These are phyloP conservation scores for Sarcocystis neurona DNA, from an alignment of 169 alveolate species.

Conservation along the genomic window DNA sequence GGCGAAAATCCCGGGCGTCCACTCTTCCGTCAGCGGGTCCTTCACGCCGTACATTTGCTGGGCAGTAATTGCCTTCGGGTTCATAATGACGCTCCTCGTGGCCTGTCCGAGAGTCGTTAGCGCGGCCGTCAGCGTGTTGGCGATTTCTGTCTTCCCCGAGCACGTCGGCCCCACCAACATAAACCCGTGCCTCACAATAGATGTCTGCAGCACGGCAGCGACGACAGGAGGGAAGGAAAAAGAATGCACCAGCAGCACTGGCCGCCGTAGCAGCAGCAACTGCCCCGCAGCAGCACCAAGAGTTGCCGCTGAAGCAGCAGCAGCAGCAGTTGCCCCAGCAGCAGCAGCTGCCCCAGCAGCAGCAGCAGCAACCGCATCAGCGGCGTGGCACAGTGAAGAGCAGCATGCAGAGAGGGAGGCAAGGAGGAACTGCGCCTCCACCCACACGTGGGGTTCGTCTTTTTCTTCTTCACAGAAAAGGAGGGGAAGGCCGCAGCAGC, in stretches of 20 bases:
- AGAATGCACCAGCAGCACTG: not conserved
- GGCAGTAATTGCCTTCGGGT: constrained; percentile 96
- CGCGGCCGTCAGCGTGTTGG: constrained; percentile 89
- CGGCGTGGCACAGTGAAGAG: no score
- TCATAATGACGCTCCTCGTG: constrained; percentile 89
- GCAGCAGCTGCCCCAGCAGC: no score
- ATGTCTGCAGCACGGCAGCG: constrained; percentile 81
- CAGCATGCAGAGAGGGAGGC: no score
- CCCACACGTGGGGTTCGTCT: no score
- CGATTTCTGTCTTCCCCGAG: constrained; percentile 95
- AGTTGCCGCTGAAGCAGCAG: not conserved
- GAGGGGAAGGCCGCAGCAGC: no score
- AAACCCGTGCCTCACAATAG: constrained; percentile 96
- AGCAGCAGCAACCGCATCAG: no score
- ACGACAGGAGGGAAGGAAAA: not conserved
- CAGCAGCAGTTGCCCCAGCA: no score
- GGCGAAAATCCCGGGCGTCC: constrained; percentile 96
- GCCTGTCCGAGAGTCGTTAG: constrained; percentile 79
- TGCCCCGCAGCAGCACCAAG: not conserved
- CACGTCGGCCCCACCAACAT: constrained; percentile 97
- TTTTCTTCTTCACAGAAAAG: no score
- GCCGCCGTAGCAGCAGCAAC: not conserved
- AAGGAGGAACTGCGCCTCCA: no score
- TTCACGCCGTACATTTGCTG: constrained; percentile 88
- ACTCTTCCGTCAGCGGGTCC: constrained; percentile 92